Evolutionary conservation across 192 early-diverging fungal species (phyloP).

Genomic region (Rhizoclosmatium sp.): DNA sequence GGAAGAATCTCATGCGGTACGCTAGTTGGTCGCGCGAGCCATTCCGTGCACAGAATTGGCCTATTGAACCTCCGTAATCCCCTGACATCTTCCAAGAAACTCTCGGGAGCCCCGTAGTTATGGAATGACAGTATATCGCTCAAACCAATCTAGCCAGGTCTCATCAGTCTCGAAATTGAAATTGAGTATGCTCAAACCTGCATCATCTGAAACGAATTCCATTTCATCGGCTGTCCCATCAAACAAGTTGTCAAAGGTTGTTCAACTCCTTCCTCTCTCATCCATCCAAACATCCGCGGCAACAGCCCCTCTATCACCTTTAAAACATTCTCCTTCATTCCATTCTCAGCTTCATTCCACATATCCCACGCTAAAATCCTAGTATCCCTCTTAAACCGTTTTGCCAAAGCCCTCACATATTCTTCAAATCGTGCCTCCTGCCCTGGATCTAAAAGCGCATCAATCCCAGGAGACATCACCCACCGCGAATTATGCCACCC

Average conservation of each 20-base stretch:
- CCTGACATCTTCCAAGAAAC: not conserved
- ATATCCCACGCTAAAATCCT: constrained; percentile 12
- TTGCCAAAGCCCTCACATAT: not conserved
- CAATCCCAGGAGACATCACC: constrained; percentile 8
- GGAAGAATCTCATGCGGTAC: not conserved
- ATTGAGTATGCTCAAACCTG: not conserved
- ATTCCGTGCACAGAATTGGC: constrained; percentile 11
- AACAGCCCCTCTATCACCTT: not conserved
- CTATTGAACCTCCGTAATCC: not conserved
- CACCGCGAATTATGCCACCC: constrained; percentile 20
- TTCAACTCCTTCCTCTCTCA: not conserved
- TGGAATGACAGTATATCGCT: constrained; percentile 3
- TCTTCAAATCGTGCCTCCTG: not conserved
- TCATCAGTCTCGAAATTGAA: not conserved
- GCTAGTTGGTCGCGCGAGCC: constrained; percentile 11
- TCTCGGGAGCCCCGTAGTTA: not conserved
- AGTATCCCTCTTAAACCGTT: not conserved
- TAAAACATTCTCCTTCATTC: not conserved
- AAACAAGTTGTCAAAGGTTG: constrained; percentile 7
- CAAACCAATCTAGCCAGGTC: not conserved
- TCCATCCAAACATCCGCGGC: not conserved
- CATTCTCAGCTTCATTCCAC: constrained; percentile 10
- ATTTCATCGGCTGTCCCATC: no score
- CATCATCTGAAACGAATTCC: not conserved
- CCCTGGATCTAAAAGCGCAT: not conserved